These are phyloP conservation scores for Spizellomyces sp. DNA, from an alignment of 192 early-diverging fungal species.

Conservation along the genomic window DNA sequence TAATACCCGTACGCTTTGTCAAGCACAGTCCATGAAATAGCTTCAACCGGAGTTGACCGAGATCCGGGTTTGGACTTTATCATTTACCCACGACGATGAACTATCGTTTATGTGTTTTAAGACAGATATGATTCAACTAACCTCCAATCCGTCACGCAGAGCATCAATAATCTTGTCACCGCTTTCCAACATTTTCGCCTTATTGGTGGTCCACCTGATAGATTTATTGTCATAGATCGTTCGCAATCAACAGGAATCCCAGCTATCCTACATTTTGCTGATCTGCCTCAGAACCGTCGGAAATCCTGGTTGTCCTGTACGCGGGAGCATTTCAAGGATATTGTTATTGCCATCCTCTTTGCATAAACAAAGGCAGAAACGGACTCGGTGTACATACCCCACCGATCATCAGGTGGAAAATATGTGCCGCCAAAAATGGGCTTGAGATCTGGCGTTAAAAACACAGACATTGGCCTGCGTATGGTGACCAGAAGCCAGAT, in stretches of 20 bases:
- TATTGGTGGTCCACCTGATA: constrained; percentile 45
- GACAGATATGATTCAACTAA: no score
- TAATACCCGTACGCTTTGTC: constrained; percentile 44
- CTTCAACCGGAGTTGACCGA: no score
- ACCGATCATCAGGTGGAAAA: constrained; percentile 35
- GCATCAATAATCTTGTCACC: constrained; percentile 45
- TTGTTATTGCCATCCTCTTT: no score
- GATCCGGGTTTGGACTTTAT: no score
- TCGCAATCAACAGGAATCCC: neutral
- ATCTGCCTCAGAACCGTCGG: constrained; percentile 26
- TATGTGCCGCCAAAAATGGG: constrained; percentile 46
- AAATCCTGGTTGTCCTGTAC: constrained; percentile 37
- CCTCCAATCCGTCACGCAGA: constrained; percentile 21
- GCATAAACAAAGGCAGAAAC: neutral
- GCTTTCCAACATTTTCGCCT: constrained; percentile 33
- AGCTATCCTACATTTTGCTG: constrained; percentile 22
- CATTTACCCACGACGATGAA: no score
- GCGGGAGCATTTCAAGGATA: no score
- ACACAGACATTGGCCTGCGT: constrained; percentile 61
- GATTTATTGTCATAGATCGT: neutral
- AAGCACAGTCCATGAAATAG: constrained; percentile 21
- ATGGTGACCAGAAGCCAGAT: no score
- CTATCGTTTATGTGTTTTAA: no score
- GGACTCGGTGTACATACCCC: neutral
- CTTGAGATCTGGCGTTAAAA: constrained; percentile 55